These are phyloP conservation scores for Podospora bellae-mahoneyi DNA, from an alignment of 495 filamentous ascomycete genomes.

Conservation along the genomic window DNA sequence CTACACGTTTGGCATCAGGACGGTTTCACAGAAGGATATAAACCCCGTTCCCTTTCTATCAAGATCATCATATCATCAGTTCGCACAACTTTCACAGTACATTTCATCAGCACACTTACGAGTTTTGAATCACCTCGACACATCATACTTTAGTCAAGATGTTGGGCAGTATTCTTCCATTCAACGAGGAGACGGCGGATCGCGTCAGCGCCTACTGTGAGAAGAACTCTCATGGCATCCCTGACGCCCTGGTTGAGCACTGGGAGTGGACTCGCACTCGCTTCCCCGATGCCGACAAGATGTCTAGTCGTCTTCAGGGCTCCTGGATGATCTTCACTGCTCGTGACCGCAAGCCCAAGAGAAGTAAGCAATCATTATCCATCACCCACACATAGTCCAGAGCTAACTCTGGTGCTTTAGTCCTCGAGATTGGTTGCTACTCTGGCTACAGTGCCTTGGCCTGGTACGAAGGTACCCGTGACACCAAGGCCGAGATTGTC, in stretches of 20 bases:
- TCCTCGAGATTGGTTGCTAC: not conserved
- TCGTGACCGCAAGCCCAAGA: not conserved
- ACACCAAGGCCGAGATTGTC: constrained; percentile 1
- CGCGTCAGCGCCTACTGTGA: not conserved
- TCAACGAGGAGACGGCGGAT: not conserved
- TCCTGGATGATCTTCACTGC: not conserved
- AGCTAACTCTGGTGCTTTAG: too few relatives aligned
- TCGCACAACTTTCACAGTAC: too few relatives aligned
- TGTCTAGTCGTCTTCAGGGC: not conserved
- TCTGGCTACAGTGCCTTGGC: not conserved
- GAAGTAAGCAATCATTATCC: not conserved
- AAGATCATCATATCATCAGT: too few relatives aligned
- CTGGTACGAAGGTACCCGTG: not conserved
- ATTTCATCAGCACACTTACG: too few relatives aligned
- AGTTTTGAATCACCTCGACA: too few relatives aligned
- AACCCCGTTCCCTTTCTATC: too few relatives aligned
- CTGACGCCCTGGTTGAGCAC: not conserved
- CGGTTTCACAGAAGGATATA: too few relatives aligned
- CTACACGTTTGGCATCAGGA: too few relatives aligned
- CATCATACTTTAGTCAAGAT: not conserved
- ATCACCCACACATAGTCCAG: too few relatives aligned
- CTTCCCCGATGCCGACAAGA: not conserved
- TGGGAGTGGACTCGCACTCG: not conserved
- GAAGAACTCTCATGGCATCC: not conserved
- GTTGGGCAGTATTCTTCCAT: not conserved